Evolutionary conservation across 768 basidiomycete genomes (phyloP), one percentile per base, ranked within the genome.

Genomic region (Termitomyces sp.): DNA sequence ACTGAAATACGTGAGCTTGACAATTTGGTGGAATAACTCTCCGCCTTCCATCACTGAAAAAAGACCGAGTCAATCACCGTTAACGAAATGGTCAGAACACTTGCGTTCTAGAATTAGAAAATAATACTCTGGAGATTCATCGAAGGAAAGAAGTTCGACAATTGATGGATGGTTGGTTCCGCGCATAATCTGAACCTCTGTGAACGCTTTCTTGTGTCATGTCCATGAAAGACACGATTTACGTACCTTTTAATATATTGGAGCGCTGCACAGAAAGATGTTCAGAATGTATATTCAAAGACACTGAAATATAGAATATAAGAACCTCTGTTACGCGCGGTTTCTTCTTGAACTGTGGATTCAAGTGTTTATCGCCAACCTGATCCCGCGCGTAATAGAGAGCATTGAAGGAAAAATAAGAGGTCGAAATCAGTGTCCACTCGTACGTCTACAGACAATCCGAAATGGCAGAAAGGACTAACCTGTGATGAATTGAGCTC

Each of bases 181-280:
- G 33, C 95, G 90, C 96, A 99, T 99, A 66, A 99, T 98, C 72
- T 97, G 94, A 12, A 99, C 97, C 86, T 99, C 97, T 93, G 68
- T 6, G 55, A 52, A 52, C 33, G 47, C 57, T 50, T 35, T 54
- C 31, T 35, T 32, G 10, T 25, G 16, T 41, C 60, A 49, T 29
- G 35, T 33, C 32, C 35, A 31, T 33, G 22, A 44, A 25, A 43
- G 50, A 29, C 27, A 52, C 16, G 23, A 11, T 22, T 42, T 25
- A 65, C 73, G 45, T 53, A 84, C 91, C 91, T 82, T 99, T 99
- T 63, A 98, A 83, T 59, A 98, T 97, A 70, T 98, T 98, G 58
- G 96, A 85, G 58, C 97, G 91, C 97, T 99, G 70, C 16, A 60
- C 60, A 53, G 65, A 49, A 49, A 43, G 27, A 52, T 42, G 47